Percentiles rank a stretch among this genome's conserved stretches.
Conservation (phyloP, 345 rosid species). For the Anacardium occidentale region DNA sequence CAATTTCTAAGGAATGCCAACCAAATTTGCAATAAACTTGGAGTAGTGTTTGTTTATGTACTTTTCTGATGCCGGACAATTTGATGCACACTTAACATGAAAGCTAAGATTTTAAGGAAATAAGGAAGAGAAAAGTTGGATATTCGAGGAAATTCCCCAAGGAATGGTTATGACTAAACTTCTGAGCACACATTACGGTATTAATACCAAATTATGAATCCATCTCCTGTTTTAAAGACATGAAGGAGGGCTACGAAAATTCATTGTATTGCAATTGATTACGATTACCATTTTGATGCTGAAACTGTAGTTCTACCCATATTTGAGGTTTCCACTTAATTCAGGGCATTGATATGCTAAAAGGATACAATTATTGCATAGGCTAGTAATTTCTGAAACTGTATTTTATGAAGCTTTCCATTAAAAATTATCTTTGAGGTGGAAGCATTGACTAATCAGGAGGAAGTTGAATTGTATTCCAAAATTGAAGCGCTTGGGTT, state of each 20-base stretch:
- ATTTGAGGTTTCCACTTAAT: constrained; percentile 5
- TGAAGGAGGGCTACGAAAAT: no score
- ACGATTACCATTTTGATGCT: no score
- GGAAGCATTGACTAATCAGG: constrained; percentile 71
- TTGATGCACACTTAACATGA: background rate
- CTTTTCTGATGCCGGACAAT: background rate
- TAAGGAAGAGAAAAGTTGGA: background rate
- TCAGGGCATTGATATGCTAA: background rate
- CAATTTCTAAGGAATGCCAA: background rate
- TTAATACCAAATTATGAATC: no score
- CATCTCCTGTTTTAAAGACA: no score
- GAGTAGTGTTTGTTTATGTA: background rate
- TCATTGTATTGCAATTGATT: no score
- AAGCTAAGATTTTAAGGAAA: constrained; percentile 1
- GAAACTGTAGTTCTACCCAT: no score
- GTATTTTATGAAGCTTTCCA: background rate
- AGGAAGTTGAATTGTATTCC: constrained; percentile 79
- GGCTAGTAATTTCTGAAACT: background rate
- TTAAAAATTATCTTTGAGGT: constrained; percentile 37
- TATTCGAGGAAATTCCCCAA: background rate
- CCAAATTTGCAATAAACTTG: background rate
- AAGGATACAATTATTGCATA: no score
- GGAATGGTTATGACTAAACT: background rate
- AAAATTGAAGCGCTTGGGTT: constrained; percentile 77
- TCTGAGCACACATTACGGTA: background rate